Evolutionary conservation across 2,329 filamentous ascomycete species (phyloP).

Genomic region (Geosmithia flava): DNA sequence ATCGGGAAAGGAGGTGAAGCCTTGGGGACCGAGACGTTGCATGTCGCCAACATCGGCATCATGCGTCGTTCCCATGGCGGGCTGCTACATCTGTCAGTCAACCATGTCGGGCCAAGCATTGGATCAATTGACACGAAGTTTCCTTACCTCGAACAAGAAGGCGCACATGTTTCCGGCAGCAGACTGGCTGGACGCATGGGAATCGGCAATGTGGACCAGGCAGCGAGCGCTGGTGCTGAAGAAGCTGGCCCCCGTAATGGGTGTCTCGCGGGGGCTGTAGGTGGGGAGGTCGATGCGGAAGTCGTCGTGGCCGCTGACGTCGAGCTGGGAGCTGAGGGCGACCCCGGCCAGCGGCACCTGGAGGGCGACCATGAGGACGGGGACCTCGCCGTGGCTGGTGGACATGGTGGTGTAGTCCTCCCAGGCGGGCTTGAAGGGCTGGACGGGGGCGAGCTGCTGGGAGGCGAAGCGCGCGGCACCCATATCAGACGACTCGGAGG

Average conservation of each 20-base stretch:
- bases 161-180: conserved; percentile 29
- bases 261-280: conserved; percentile 23
- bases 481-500: neutral
- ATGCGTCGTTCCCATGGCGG: neutral
- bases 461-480: neutral
- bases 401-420: conserved; percentile 30
- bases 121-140: no score
- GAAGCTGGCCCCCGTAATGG: conserved; percentile 11
- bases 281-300: conserved; percentile 25
- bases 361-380: conserved; percentile 28
- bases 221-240: conserved; percentile 31
- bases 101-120: neutral
- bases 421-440: conserved; percentile 38
- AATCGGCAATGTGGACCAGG: conserved; percentile 23
- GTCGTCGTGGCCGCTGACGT: conserved; percentile 7
- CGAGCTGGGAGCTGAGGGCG: conserved; percentile 14
- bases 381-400: conserved; percentile 20
- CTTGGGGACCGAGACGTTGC: conserved; percentile 23
- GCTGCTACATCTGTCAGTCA: conserved; percentile 19
- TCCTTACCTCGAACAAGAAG: conserved; percentile 38
- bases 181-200: conserved; percentile 6
- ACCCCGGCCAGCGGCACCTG: conserved; percentile 27
- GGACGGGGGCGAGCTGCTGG: conserved; percentile 15
- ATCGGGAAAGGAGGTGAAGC: conserved; percentile 37
- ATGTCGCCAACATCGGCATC: neutral